A percentile compares a stretch with the other conserved stretches of the same genome.
Evolutionary conservation across 768 basidiomycete genomes (phyloP).

Genomic region (Lenzites betulinus): DNA sequence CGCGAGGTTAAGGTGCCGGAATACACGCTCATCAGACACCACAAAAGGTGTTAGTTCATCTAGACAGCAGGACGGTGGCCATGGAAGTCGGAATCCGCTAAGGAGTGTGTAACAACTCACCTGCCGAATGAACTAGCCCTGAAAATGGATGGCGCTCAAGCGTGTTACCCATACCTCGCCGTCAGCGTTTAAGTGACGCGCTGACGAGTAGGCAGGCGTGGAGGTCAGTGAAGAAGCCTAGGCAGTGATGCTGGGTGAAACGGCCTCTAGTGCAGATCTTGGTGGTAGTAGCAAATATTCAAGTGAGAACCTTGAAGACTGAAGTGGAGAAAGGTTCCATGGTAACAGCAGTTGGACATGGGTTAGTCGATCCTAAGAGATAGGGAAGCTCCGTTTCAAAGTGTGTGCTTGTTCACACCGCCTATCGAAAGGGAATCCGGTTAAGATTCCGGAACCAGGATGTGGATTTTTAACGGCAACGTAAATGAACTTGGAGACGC

Average conservation of each 20-base stretch:
- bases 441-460: constrained; percentile 79
- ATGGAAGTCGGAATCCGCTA: constrained; percentile 86
- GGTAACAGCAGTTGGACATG: constrained; percentile 86
- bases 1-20: constrained; percentile 79
- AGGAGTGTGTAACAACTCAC: constrained; percentile 89
- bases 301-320: constrained; percentile 85
- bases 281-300: constrained; percentile 90
- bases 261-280: constrained; percentile 85
- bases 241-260: constrained; percentile 74
- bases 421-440: constrained; percentile 79
- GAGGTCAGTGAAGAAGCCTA: constrained; percentile 79
- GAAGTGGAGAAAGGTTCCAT: constrained; percentile 89
- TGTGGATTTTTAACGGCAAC: constrained; percentile 70
- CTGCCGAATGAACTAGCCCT: constrained; percentile 90
- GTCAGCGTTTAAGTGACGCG: constrained; percentile 70
- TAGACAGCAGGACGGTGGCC: constrained; percentile 88
- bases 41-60: constrained; percentile 85
- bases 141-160: constrained; percentile 91
- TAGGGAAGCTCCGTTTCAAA: constrained; percentile 76
- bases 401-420: constrained; percentile 59
- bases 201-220: constrained; percentile 78
- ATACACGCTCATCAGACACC: constrained; percentile 84
- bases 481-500: constrained; percentile 62
- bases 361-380: constrained; percentile 84
- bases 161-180: constrained; percentile 84